phyloP scores from a whole-genome alignment of 441 rosid species.

The Brassica balearica region DNA sequence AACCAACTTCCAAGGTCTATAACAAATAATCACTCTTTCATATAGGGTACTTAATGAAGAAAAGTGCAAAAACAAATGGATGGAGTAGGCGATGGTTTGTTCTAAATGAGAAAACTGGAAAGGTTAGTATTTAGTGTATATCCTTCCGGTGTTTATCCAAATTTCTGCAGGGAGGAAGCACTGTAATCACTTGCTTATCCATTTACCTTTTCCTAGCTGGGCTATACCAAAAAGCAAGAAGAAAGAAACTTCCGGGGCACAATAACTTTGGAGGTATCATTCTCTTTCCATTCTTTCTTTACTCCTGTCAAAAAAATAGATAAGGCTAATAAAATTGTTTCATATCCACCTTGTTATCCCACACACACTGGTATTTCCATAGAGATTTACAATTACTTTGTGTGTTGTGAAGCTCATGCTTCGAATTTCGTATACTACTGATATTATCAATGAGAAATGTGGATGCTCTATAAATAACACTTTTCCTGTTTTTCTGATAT shows the following conservation, averaged over 20 bases:
- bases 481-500: slow-evolving; percentile 21
- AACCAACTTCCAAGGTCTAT: slow-evolving; percentile 26
- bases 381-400: slow-evolving; percentile 2
- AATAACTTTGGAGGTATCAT: slow-evolving; percentile 83
- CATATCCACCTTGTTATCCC: slow-evolving; percentile 15
- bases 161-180: slow-evolving; percentile 17
- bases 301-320: neutral
- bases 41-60: slow-evolving; percentile 81
- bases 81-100: slow-evolving; percentile 99
- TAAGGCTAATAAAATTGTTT: neutral
- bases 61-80: slow-evolving; percentile 89
- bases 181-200: slow-evolving; percentile 14
- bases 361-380: slow-evolving; percentile 1
- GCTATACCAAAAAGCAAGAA: slow-evolving; percentile 96
- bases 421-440: neutral
- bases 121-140: slow-evolving; percentile 58
- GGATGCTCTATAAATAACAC: slow-evolving; percentile 14
- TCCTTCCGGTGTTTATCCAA: slow-evolving; percentile 21
- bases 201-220: slow-evolving; percentile 68
- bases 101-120: slow-evolving; percentile 92
- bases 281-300: slow-evolving; percentile 33
- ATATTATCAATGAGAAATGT: slow-evolving; percentile 6
- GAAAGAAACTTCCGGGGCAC: slow-evolving; percentile 95
- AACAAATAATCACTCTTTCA: slow-evolving; percentile 19
- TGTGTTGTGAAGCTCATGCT: slow-evolving; percentile 19